phyloP scores from a whole-genome alignment of 2,329 filamentous ascomycete genomes.

The Neofusicoccum cordaticola region DNA sequence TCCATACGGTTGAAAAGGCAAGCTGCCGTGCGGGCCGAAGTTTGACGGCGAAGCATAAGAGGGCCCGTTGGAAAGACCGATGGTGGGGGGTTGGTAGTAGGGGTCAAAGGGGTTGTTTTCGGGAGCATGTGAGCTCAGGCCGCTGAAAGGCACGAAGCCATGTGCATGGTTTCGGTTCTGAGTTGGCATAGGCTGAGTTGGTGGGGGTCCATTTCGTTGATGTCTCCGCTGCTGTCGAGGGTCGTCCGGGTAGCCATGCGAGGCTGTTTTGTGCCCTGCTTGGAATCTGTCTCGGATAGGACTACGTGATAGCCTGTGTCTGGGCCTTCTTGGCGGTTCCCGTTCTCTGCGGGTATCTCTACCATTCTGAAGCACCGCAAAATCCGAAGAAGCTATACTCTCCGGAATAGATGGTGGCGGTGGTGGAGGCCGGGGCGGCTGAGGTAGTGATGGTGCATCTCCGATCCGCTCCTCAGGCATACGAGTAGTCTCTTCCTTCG shows the following conservation, averaged over 20 bases:
- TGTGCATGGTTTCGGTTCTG: background rate
- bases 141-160: background rate
- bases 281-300: too few relatives aligned
- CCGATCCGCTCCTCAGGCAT: too few relatives aligned
- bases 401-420: too few relatives aligned
- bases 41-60: background rate
- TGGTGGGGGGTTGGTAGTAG: background rate
- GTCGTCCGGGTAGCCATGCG: background rate
- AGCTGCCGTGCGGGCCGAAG: background rate
- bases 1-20: background rate
- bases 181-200: background rate
- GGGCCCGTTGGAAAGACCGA: background rate
- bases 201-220: background rate
- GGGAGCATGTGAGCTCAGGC: background rate
- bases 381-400: too few relatives aligned
- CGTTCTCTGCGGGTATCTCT: too few relatives aligned
- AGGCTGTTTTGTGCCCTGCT: background rate
- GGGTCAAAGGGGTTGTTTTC: background rate
- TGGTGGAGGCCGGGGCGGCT: too few relatives aligned
- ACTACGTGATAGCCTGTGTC: too few relatives aligned
- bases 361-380: too few relatives aligned
- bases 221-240: too few relatives aligned
- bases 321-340: too few relatives aligned
- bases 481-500: background rate
- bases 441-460: too few relatives aligned